Evolutionary conservation across 139 green algal species (phyloP).

Genomic region (Haematococcus sp.): DNA sequence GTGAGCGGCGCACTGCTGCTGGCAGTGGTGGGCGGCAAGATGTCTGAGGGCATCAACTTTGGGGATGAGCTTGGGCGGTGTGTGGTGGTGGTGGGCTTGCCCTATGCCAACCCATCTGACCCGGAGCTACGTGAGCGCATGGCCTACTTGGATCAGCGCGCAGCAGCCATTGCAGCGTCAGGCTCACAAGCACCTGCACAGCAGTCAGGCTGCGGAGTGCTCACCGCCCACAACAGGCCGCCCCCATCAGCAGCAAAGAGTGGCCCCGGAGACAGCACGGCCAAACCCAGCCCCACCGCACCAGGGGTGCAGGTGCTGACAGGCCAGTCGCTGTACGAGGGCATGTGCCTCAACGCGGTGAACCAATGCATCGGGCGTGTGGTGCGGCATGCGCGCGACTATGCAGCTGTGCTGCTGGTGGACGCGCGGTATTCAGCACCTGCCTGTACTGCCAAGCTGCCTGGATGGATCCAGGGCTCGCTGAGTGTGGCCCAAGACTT

Average conservation of each 20-base stretch:
- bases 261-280: neutral
- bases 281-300: neutral
- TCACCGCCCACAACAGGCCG: neutral
- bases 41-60: conserved; percentile 99
- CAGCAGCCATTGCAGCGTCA: conserved; percentile 8
- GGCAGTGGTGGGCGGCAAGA: conserved; percentile 92
- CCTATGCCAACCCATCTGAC: conserved; percentile 90
- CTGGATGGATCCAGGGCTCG: conserved; percentile 70
- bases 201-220: conserved; percentile 1
- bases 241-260: neutral
- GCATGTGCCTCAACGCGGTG: conserved; percentile 82
- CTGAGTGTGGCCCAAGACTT: conserved; percentile 35
- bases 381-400: conserved; percentile 82
- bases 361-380: conserved; percentile 95
- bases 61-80: conserved; percentile 91
- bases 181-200: too few relatives aligned
- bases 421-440: conserved; percentile 74
- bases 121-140: conserved; percentile 90
- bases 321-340: conserved; percentile 82
- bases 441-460: conserved; percentile 51
- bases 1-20: conserved; percentile 83
- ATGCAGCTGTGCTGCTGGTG: conserved; percentile 86
- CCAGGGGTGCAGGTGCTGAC: conserved; percentile 7
- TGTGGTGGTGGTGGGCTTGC: conserved; percentile 92
- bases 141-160: conserved; percentile 66